phyloP scores from a whole-genome alignment of 2,329 filamentous ascomycete species.

The Cladosporium cucumerinum region DNA sequence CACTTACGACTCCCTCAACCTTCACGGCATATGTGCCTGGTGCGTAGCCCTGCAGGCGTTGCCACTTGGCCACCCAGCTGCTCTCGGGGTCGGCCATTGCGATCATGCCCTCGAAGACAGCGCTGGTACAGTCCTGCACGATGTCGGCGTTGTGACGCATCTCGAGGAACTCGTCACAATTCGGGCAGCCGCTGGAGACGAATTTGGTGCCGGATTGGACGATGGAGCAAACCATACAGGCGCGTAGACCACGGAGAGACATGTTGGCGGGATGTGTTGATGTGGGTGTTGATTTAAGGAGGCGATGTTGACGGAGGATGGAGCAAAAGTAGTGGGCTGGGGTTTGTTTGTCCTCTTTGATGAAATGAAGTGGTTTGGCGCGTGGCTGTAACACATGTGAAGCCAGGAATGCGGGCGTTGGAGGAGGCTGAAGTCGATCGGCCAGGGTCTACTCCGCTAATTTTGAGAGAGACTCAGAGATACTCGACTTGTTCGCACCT shows the following conservation, averaged over 20 bases:
- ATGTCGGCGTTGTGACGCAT: slow-evolving; percentile 69
- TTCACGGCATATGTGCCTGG: slow-evolving; percentile 91
- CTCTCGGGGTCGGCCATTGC: slow-evolving; percentile 74
- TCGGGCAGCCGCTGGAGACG: slow-evolving; percentile 82
- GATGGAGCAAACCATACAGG: slow-evolving; percentile 98
- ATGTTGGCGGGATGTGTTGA: slow-evolving; percentile 34
- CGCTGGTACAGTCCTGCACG: slow-evolving; percentile 89
- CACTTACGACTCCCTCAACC: slow-evolving; percentile 71
- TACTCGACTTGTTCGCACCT: neutral
- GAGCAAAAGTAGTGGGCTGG: neutral
- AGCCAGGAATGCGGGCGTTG: slow-evolving; percentile 2
- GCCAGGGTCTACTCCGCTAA: neutral
- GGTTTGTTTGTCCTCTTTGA: neutral
- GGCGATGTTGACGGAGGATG: neutral
- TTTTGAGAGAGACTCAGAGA: neutral
- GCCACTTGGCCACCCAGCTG: slow-evolving; percentile 97
- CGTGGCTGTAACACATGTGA: slow-evolving; percentile 2
- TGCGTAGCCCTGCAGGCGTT: slow-evolving; percentile 84
- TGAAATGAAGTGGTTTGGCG: neutral
- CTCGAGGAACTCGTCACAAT: slow-evolving; percentile 90
- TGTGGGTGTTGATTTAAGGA: neutral
- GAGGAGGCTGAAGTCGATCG: neutral
- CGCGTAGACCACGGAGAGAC: slow-evolving; percentile 76
- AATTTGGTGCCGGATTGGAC: slow-evolving; percentile 82
- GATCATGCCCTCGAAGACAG: slow-evolving; percentile 92